Percentiles rank a stretch among this genome's conserved stretches.
Conservation (phyloP, 169 alveolate genomes). For the Plasmodium vinckei region DNA sequence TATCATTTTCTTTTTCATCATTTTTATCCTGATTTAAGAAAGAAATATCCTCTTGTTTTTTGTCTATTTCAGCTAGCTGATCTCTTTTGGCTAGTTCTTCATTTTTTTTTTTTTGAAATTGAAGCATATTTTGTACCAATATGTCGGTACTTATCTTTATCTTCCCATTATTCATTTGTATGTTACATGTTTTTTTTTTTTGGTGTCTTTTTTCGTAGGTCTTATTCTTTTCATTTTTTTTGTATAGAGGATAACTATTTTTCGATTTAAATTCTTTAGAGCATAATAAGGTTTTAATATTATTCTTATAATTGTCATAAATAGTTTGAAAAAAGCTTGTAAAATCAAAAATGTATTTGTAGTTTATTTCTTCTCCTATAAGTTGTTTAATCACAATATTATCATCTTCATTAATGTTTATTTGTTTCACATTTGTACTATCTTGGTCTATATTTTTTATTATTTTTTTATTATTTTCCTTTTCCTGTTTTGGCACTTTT, state of each 20-base stretch:
- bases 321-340: not conserved
- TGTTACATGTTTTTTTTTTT: not conserved
- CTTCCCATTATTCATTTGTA: no score
- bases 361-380: not conserved
- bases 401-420: slow-evolving; percentile 18
- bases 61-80: no score
- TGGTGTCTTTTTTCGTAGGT: not conserved
- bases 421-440: not conserved
- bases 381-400: slow-evolving; percentile 21
- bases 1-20: not conserved
- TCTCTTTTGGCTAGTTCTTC: no score
- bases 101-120: no score
- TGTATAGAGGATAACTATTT: not conserved
- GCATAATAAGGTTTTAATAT: slow-evolving; percentile 12
- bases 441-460: not conserved
- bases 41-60: no score
- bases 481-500: not conserved
- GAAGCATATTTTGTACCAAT: no score
- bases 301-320: slow-evolving; percentile 27
- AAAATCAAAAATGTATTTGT: slow-evolving; percentile 11
- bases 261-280: not conserved
- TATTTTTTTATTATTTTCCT: not conserved
- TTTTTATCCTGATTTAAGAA: no score
- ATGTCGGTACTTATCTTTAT: not conserved
- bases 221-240: slow-evolving; percentile 16